Evolutionary conservation across 768 basidiomycete genomes (phyloP), one percentile per base, ranked within the genome.

Genomic region (Boletales sp.): DNA sequence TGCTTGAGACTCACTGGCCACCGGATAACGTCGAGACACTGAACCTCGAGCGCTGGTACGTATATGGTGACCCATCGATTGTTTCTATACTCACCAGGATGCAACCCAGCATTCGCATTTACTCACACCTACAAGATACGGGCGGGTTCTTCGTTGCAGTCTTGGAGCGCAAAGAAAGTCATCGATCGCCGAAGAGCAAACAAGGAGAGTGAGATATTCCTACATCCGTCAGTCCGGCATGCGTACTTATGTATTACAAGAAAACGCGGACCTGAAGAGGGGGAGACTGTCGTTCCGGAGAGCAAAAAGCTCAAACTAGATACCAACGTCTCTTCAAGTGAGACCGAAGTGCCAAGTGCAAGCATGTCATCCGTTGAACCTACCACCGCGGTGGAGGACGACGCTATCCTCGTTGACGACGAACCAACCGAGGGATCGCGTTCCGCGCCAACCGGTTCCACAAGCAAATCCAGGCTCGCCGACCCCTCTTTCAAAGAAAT

Each of bases 121-220:
- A 95, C 63, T 94, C 97, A 2, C 94, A 98, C 65, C 72, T 97
- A 9, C 97, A 98, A 68, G 90, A 99, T 62, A 91, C 94, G 0
- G 97, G 97, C 3, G 97, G 94, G 0, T 99, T 99, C 71, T 99
- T 97, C 63, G 84, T 99, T n/a, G 93, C 93, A 11, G 87, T 97
- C 0, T 67, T 97, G 32, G 78, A 87, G 62, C 80, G 76, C 61
- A 79, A 71, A 46, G 51, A 56, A 14, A 51, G 24, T 10, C 42
- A 51, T 30, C 49, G 55, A 2, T 27, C 37, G 6, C 27, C 43
- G 4, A 32, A 43, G n/a, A 50, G 36, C 24, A 54, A 19, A 21
- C 53, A 58, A 5, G 41, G 47, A 40, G 45, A 50, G 66, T 67
- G 46, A 47, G 46, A 3, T 15, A 12, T 41, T 10, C 1, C n/a